A percentile compares a stretch with the other conserved stretches of the same genome.
Conservation (phyloP, 352 stramenopile genomes). For the Phytophthora gonapodyides region DNA sequence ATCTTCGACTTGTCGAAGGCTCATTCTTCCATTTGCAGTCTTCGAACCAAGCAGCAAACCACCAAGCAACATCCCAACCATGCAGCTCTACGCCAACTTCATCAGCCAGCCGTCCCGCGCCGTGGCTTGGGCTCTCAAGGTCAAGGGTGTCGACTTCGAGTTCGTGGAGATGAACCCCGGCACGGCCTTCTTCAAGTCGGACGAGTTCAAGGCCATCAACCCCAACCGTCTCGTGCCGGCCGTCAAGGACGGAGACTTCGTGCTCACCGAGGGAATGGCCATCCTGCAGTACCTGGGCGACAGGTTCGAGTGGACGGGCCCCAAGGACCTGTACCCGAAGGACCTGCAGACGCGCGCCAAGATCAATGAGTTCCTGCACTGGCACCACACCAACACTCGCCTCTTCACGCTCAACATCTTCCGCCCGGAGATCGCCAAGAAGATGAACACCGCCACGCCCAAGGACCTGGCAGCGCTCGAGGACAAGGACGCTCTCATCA, state of each 20-base stretch:
- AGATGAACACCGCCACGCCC: conserved; percentile 20
- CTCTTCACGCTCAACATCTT: conserved; percentile 39
- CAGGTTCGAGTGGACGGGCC: conserved; percentile 37
- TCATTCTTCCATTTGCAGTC: conserved; percentile 14
- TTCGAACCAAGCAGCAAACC: neutral
- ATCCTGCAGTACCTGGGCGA: conserved; percentile 45
- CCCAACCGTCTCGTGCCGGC: conserved; percentile 41
- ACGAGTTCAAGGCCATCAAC: conserved; percentile 40
- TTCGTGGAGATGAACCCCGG: conserved; percentile 30
- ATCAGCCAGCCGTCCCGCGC: conserved; percentile 41
- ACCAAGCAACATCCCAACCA: conserved; percentile 1
- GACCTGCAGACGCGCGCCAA: conserved; percentile 34
- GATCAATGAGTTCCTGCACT: conserved; percentile 52
- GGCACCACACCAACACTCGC: conserved; percentile 47
- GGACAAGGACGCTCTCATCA: conserved; percentile 28
- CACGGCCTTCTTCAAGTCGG: conserved; percentile 20
- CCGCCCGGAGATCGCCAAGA: conserved; percentile 16
- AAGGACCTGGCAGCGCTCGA: conserved; percentile 28
- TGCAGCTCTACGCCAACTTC: conserved; percentile 46
- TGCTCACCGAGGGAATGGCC: conserved; percentile 41
- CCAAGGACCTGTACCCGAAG: conserved; percentile 35
- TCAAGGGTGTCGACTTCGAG: conserved; percentile 36
- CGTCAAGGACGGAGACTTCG: conserved; percentile 45
- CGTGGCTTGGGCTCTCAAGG: conserved; percentile 28
- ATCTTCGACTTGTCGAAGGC: too few relatives aligned